Conservation (phyloP, 306 rosid species). For the Pyrus bretschneideri region DNA sequence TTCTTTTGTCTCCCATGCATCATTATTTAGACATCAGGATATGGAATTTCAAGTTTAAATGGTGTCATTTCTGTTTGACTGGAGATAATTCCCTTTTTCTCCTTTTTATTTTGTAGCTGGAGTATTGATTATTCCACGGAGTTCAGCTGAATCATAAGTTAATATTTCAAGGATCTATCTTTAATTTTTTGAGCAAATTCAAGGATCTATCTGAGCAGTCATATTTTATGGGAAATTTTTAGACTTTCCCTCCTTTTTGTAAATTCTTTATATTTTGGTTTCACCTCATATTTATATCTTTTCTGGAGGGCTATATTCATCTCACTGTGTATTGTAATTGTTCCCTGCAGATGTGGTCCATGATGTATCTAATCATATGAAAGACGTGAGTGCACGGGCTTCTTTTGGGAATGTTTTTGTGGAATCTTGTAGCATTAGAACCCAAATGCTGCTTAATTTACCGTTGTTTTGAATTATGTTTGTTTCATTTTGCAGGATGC, state of each 20-base stretch:
- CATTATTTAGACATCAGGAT: neutral
- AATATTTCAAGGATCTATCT: neutral
- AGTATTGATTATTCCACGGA: neutral
- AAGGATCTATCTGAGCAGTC: neutral
- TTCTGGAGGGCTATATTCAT: neutral
- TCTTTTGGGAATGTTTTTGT: neutral
- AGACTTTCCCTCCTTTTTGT: neutral
- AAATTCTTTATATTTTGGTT: neutral
- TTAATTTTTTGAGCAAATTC: too few species aligned
- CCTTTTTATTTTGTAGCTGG: neutral
- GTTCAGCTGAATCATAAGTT: neutral
- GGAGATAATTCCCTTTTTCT: neutral
- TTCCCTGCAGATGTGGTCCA: constrained; percentile 47
- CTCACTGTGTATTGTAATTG: neutral
- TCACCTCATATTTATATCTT: neutral
- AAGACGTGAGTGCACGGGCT: constrained; percentile 45
- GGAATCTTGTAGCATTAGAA: neutral
- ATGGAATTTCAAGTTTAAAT: neutral
- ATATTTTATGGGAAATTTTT: neutral
- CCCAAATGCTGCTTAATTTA: neutral
- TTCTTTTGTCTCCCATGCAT: neutral
- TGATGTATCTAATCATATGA: constrained; percentile 39
- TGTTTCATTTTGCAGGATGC: constrained; percentile 49
- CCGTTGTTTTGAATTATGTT: constrained; percentile 10
- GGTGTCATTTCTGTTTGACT: neutral